These are phyloP conservation scores for Candida albicans DNA, from an alignment of 1,139 yeast genomes.

Conservation along the genomic window DNA sequence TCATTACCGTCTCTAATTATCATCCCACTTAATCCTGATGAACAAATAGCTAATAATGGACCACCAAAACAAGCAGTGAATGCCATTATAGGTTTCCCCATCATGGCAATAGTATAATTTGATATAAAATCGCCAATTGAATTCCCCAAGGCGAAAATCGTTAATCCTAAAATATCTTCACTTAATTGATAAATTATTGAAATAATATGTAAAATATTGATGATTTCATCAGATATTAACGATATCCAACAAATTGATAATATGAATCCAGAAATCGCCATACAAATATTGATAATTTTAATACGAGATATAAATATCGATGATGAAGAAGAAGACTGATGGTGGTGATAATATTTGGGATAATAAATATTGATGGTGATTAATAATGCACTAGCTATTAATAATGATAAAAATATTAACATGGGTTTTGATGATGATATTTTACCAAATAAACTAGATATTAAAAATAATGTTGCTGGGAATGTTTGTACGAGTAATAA, in stretches of 20 bases:
- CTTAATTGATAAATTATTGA: constrained; percentile 63
- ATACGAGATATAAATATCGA: constrained; percentile 6
- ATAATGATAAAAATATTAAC: constrained; percentile 13
- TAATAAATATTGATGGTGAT: constrained; percentile 10
- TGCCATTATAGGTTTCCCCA: constrained; percentile 93
- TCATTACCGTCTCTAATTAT: constrained; percentile 29
- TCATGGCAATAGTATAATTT: constrained; percentile 75
- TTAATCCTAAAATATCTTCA: constrained; percentile 79
- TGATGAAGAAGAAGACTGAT: not conserved
- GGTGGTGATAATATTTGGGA: constrained; percentile 1
- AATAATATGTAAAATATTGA: constrained; percentile 62
- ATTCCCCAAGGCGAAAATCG: constrained; percentile 90
- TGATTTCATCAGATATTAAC: constrained; percentile 72
- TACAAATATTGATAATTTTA: constrained; percentile 27
- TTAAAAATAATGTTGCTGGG: constrained; percentile 19
- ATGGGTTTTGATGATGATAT: not conserved
- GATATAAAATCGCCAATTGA: constrained; percentile 89
- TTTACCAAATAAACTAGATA: constrained; percentile 8
- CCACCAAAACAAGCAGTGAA: constrained; percentile 95
- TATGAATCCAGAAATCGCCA: constrained; percentile 61
- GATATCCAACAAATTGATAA: constrained; percentile 75
- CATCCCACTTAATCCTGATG: constrained; percentile 59
- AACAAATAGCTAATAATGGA: constrained; percentile 59
- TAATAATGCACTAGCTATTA: constrained; percentile 12
- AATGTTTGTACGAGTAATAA: constrained; percentile 22